These are phyloP conservation scores for Ceratobasidium theobromae DNA, from an alignment of 1,284 basidiomycete species.

Conservation along the genomic window DNA sequence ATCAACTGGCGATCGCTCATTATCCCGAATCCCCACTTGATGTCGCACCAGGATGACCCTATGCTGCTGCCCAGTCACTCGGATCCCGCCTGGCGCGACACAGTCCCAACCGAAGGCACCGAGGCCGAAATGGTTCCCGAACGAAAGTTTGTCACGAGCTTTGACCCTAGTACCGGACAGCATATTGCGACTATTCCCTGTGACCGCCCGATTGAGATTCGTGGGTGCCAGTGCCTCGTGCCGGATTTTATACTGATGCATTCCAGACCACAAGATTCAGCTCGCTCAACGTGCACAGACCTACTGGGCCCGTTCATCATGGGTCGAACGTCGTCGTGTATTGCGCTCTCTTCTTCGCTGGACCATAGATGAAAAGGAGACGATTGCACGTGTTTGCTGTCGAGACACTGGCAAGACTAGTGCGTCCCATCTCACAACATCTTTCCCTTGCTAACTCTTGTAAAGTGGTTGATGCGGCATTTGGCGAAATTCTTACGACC, in stretches of 20 bases:
- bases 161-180: constrained; percentile 84
- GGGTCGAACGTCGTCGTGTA: constrained; percentile 75
- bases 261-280: constrained; percentile 71
- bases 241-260: constrained; percentile 56
- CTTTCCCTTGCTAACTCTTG: neutral
- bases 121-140: constrained; percentile 46
- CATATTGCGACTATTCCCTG: constrained; percentile 66
- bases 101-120: constrained; percentile 39
- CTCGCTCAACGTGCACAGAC: constrained; percentile 68
- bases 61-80: constrained; percentile 53
- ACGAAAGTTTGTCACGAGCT: constrained; percentile 79
- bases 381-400: constrained; percentile 85
- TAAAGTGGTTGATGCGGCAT: constrained; percentile 81
- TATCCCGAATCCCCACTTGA: constrained; percentile 59
- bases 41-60: constrained; percentile 60
- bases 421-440: constrained; percentile 48
- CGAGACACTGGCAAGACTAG: constrained; percentile 96
- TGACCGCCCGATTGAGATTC: constrained; percentile 20
- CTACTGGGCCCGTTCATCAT: constrained; percentile 70
- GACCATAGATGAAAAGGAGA: constrained; percentile 85
- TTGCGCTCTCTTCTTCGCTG: constrained; percentile 85
- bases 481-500: constrained; percentile 87
- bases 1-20: constrained; percentile 58
- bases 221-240: neutral
- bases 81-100: constrained; percentile 32